A percentile compares a stretch with the other conserved stretches of the same genome.
phyloP scores from a whole-genome alignment of 768 basidiomycete genomes.

The Calocera cornea region DNA sequence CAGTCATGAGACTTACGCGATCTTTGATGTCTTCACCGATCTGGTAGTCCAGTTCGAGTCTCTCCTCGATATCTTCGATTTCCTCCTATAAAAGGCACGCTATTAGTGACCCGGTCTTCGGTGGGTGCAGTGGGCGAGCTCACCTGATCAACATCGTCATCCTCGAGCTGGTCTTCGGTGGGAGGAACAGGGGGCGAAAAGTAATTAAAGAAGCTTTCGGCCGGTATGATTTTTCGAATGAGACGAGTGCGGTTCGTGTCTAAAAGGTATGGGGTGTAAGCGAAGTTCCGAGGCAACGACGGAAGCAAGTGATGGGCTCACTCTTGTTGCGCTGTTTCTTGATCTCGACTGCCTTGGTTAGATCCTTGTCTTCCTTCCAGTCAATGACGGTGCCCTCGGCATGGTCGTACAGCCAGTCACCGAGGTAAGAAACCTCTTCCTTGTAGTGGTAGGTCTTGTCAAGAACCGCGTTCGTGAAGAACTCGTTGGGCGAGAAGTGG shows the following conservation, averaged over 20 bases:
- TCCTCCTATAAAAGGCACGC: too few relatives aligned
- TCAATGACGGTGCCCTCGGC: conserved; percentile 83
- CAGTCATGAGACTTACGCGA: conserved; percentile 24
- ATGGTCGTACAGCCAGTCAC: conserved; percentile 92
- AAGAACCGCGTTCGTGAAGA: conserved; percentile 69
- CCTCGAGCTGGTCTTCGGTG: conserved; percentile 50
- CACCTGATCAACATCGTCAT: conserved; percentile 63
- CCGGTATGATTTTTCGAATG: conserved; percentile 64
- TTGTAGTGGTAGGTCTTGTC: conserved; percentile 88
- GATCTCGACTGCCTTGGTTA: conserved; percentile 95
- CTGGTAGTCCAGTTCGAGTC: conserved; percentile 93
- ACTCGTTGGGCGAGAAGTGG: conserved; percentile 68
- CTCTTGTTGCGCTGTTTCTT: conserved; percentile 99
- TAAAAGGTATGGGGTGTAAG: conserved; percentile 10
- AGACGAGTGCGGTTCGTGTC: conserved; percentile 35
- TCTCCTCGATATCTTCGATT: conserved; percentile 80
- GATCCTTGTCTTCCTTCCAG: conserved; percentile 97
- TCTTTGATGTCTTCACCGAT: conserved; percentile 97
- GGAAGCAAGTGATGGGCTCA: conserved; percentile 26
- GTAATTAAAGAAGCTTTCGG: conserved; percentile 98
- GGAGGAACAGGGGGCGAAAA: conserved; percentile 74
- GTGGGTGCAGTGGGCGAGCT: too few relatives aligned
- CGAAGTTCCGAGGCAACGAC: not conserved
- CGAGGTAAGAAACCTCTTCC: conserved; percentile 84
- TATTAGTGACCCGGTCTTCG: too few relatives aligned